phyloP scores from a whole-genome alignment of 345 rosid genomes.

The Draba incana region DNA sequence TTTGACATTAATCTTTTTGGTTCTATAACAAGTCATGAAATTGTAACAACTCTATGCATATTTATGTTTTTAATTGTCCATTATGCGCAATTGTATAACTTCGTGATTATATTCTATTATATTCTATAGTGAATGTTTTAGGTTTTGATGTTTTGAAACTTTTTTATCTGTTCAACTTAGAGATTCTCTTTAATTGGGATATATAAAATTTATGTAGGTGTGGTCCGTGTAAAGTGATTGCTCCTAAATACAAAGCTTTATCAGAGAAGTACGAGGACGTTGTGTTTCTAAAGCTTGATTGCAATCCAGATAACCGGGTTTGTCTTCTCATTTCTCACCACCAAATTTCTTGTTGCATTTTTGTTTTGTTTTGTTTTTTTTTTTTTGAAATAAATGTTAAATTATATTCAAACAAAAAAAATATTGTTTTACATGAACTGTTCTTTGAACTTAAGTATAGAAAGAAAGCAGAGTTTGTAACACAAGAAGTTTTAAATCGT shows the following conservation, averaged over 20 bases:
- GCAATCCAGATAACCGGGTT: slow-evolving; percentile 92
- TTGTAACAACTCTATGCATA: background rate
- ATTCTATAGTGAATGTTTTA: background rate
- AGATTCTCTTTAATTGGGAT: background rate
- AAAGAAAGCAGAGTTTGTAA: too few relatives aligned
- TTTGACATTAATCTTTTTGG: too few relatives aligned
- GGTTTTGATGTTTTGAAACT: background rate
- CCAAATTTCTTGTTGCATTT: background rate
- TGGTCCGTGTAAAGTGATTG: slow-evolving; percentile 97
- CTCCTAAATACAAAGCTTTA: slow-evolving; percentile 77
- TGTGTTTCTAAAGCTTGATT: slow-evolving; percentile 90
- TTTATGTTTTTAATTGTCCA: too few relatives aligned
- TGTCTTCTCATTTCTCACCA: slow-evolving; percentile 17
- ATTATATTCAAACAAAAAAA: too few relatives aligned
- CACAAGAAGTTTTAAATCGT: too few relatives aligned
- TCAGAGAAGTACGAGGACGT: slow-evolving; percentile 82
- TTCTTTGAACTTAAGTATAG: too few relatives aligned
- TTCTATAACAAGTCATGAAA: background rate
- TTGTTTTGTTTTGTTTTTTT: too few relatives aligned
- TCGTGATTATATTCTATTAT: background rate
- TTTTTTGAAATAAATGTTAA: too few relatives aligned
- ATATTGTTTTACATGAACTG: too few relatives aligned
- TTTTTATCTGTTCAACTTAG: background rate
- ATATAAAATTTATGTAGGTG: slow-evolving; percentile 54
- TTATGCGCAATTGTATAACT: too few relatives aligned